A percentile compares a stretch with the other conserved stretches of the same genome.
Conservation (phyloP, 164 flowering plant species). For the Magnolia kwangsiensis region DNA sequence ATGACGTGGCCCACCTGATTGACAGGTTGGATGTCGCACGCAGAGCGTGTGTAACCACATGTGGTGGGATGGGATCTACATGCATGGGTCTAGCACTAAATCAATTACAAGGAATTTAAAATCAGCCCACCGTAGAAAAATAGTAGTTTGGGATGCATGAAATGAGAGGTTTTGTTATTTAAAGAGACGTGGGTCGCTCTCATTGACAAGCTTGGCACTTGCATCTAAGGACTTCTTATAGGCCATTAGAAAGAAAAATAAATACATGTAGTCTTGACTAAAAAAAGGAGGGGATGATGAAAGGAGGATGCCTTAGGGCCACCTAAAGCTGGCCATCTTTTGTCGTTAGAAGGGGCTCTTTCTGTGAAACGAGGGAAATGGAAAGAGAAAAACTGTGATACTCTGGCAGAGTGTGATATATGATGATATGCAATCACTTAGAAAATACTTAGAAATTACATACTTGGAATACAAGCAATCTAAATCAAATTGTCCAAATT, state of each 20-base stretch:
- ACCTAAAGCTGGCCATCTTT: conserved; percentile 48
- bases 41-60: background rate
- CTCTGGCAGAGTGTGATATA: too few species aligned
- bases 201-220: conserved; percentile 28
- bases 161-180: conserved; percentile 1
- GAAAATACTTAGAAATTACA: background rate
- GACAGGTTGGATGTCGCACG: background rate
- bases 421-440: background rate
- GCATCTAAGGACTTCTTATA: conserved; percentile 12
- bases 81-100: background rate
- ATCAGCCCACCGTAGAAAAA: conserved; percentile 13
- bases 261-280: background rate
- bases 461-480: background rate
- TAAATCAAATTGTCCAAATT: background rate
- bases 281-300: background rate
- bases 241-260: background rate
- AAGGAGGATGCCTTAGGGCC: conserved; percentile 32
- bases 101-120: conserved; percentile 1
- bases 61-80: too few species aligned
- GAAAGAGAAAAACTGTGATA: background rate
- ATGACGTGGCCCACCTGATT: background rate
- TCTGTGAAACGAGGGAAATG: background rate
- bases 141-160: conserved; percentile 9
- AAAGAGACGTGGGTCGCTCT: conserved; percentile 30
- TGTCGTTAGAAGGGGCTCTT: conserved; percentile 42